Base-by-base conservation (phyloP, 2,329 filamentous ascomycete genomes). In the Aspergillus vadensis region DNA sequence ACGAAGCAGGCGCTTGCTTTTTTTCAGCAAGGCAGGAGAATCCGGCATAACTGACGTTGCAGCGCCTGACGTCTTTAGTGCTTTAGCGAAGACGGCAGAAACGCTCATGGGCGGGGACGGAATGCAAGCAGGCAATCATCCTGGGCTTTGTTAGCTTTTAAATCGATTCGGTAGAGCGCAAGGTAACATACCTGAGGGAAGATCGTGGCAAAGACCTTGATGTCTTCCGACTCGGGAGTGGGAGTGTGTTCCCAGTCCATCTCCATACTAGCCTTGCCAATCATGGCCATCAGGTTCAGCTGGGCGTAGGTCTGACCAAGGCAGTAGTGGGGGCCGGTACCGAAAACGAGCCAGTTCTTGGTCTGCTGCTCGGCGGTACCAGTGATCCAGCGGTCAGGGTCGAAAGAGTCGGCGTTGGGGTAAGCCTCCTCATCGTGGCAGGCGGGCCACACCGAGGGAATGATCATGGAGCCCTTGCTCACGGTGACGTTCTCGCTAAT, bases 301-400 rank as follows among this genome's bases (percentile, higher is more conserved):
- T 91, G 88, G 8, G 92, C 95, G 72, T 97, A 99, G 48, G 88
- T 88, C 81, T 98, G 94, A 55, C 94, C 95, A 38, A 98, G 84
- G 77, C 95, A 99, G 82, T 98, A 97, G 80, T 98, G 95, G 69
- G 95, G 91, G 7, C 95, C 95, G 17, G 91, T 93, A 71, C 95
- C 95, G 70, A 99, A 98, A 17, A 98, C 93, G 55, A 99, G 85
- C 83, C 89, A 98, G 83, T 98, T 99, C 88, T 97, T 98, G 74
- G 88, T 90, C 68, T 94, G 90, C 76, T 90, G 87, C 77, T 97
- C 93, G 12, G 94, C 95, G 69, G 93, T 90, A 61, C 94, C 95
- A 2, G 85, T 86, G 76, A 94, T 94, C 86, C 95, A 98, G 70
- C 94, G 87, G 67, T 97, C 92, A 2, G 94, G 94, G 71, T 96